A percentile compares a stretch with the other conserved stretches of the same genome.
Conservation (phyloP, 2,329 filamentous ascomycete genomes). For the Claviceps sp. region DNA sequence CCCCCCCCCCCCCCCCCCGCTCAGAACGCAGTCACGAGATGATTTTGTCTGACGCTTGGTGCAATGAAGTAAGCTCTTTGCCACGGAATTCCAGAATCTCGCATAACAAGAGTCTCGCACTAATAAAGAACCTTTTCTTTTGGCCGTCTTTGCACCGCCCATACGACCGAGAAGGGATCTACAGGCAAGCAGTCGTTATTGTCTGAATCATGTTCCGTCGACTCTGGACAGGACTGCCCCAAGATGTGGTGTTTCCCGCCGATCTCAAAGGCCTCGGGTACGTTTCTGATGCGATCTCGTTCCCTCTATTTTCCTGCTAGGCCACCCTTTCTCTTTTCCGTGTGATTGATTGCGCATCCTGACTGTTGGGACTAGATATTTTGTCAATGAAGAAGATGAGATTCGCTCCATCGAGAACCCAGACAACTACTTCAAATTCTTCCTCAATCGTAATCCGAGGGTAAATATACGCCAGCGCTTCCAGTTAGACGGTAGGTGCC, state of each 20-base stretch:
- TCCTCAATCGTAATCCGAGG: conserved; percentile 58
- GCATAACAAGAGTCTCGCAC: neutral
- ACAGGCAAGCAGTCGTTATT: neutral
- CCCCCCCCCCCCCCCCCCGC: no score
- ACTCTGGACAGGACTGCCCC: conserved; percentile 52
- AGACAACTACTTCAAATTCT: conserved; percentile 60
- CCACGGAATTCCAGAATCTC: neutral
- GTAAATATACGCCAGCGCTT: conserved; percentile 65
- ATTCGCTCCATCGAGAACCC: conserved; percentile 57
- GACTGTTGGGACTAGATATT: conserved; percentile 44
- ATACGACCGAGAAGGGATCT: neutral
- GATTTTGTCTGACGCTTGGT: no score
- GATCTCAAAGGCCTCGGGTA: conserved; percentile 62
- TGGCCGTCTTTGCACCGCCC: neutral
- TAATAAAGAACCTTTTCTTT: neutral
- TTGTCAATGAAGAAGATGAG: conserved; percentile 62
- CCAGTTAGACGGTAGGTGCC: conserved; percentile 50
- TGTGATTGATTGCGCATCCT: neutral
- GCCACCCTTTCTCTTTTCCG: neutral
- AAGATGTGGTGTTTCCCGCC: conserved; percentile 51
- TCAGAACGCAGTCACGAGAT: neutral
- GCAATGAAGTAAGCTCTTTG: no score
- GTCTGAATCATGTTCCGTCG: conserved; percentile 55
- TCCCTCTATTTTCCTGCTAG: neutral
- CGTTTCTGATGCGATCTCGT: neutral